Base-by-base conservation (phyloP, 1,284 basidiomycete genomes). In the Sparassis latifolia region DNA sequence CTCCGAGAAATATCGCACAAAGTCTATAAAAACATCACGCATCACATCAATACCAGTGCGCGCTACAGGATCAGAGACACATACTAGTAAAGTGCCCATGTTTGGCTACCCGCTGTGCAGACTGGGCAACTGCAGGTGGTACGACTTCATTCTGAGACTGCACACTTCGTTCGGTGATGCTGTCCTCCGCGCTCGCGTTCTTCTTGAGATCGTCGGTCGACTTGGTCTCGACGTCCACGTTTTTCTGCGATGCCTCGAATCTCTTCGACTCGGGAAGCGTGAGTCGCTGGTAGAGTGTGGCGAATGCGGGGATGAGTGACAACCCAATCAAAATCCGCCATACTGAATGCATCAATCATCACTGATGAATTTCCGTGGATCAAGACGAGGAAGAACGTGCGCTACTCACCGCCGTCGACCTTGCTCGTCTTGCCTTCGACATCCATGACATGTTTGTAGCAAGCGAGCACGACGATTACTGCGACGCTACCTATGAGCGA, bases 201-300 rank as follows among this genome's bases (percentile, higher is more conserved):
- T 70, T 68, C 63, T 77, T 76, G 42, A 75, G 56, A 42, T 69
- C 65, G 28, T 57, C 64, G 35, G 56, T 45, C 45, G 56, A 51
- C 44, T 71, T 70, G 42, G 69, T 68, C 3, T 68, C 52, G 33
- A 66, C 53, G 3, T 59, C 66, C 7, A 62, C 52, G 35, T 46
- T 50, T 39, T 71, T 68, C 50, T 75, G 70, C 2, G 77, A 63
- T 10, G 71, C 71, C 42, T 74, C 63, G 60, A 67, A 87, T 27
- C 83, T 78, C 41, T 72, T 77, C 1, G 86, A 80, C 59, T 89
- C 87, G 10, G 83, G 82, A 3, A 90, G 77, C 0, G 82, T 87
- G 45, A 91, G 70, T 9, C 89, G 83, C 63, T 88, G 84, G 65
- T 89, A 89, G 12, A 84, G 68, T 5, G 81, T 82, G 37, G 68